A percentile compares a stretch with the other conserved stretches of the same genome.
Evolutionary conservation across 2,329 filamentous ascomycete species (phyloP).

Genomic region (Didymella keratinophila): DNA sequence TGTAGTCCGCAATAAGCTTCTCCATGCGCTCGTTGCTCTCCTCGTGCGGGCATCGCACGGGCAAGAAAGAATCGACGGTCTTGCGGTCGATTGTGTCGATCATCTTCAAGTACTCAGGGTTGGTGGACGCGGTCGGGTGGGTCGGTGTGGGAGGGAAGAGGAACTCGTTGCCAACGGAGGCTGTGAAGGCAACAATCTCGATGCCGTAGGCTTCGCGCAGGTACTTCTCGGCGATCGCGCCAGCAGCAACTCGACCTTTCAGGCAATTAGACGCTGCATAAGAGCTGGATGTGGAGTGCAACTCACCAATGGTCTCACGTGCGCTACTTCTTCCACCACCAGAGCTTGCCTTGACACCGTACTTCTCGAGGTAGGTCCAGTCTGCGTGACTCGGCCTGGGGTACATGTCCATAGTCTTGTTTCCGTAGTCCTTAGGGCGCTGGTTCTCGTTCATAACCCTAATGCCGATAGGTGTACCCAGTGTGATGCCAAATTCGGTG

Average conservation of each 20-base stretch:
- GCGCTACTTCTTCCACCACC: conserved; percentile 91
- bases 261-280: conserved; percentile 23
- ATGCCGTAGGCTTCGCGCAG: conserved; percentile 80
- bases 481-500: conserved; percentile 85
- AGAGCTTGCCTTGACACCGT: conserved; percentile 89
- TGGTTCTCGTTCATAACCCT: conserved; percentile 92
- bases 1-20: conserved; percentile 76
- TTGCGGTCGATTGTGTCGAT: conserved; percentile 75
- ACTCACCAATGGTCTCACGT: conserved; percentile 85
- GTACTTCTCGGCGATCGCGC: conserved; percentile 94
- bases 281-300: not conserved
- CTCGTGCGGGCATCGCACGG: conserved; percentile 83
- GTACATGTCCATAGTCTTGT: conserved; percentile 88
- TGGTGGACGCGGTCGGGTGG: conserved; percentile 72
- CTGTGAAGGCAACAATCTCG: conserved; percentile 90
- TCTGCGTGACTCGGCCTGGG: conserved; percentile 93
- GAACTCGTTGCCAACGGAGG: conserved; percentile 81
- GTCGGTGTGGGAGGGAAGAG: conserved; percentile 74
- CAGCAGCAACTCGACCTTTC: conserved; percentile 82
- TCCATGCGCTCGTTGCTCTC: conserved; percentile 75
- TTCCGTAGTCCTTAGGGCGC: conserved; percentile 88
- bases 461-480: conserved; percentile 90
- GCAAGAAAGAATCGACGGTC: conserved; percentile 82
- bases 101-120: conserved; percentile 80
- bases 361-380: conserved; percentile 97